Evolutionary conservation across 768 basidiomycete species (phyloP).

Genomic region (Cyathus striatus): DNA sequence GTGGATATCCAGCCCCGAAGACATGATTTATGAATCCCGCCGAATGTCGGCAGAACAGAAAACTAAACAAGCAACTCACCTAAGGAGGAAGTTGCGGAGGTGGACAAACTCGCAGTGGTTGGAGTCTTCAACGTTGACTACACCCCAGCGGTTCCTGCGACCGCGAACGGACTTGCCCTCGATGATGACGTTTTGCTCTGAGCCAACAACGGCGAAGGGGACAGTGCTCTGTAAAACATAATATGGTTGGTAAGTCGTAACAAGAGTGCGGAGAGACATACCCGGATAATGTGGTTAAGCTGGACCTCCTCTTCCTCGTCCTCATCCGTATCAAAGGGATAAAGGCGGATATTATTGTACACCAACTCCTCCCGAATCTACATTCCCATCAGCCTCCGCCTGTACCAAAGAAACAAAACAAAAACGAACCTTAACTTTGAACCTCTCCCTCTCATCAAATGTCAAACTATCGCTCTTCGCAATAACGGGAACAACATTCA

Average conservation of each 20-base stretch:
- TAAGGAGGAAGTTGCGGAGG: slow-evolving; percentile 93
- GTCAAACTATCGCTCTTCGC: slow-evolving; percentile 96
- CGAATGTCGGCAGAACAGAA: too few species aligned
- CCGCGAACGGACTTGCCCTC: slow-evolving; percentile 95
- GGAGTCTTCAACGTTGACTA: slow-evolving; percentile 96
- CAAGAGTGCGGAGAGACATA: slow-evolving; percentile 29
- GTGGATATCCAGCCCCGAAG: too few species aligned
- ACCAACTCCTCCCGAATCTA: slow-evolving; percentile 92
- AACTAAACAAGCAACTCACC: slow-evolving; percentile 45
- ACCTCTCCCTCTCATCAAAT: slow-evolving; percentile 83
- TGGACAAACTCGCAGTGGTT: slow-evolving; percentile 98
- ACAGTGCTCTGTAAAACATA: slow-evolving; percentile 68
- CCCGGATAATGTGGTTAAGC: slow-evolving; percentile 86
- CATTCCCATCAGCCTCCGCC: background rate
- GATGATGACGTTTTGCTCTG: slow-evolving; percentile 91
- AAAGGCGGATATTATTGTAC: slow-evolving; percentile 89
- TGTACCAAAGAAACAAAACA: background rate
- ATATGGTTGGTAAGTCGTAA: slow-evolving; percentile 3
- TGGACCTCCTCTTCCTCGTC: slow-evolving; percentile 89
- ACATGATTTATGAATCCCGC: too few species aligned
- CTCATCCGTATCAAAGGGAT: slow-evolving; percentile 97
- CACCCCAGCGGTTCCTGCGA: slow-evolving; percentile 97
- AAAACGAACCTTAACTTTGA: slow-evolving; percentile 79
- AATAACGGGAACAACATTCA: slow-evolving; percentile 99
- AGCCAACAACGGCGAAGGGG: slow-evolving; percentile 97